Percentiles rank a stretch among this genome's conserved stretches.
Conservation (phyloP, 2,329 filamentous ascomycete species). For the Trichophyton rubrum region DNA sequence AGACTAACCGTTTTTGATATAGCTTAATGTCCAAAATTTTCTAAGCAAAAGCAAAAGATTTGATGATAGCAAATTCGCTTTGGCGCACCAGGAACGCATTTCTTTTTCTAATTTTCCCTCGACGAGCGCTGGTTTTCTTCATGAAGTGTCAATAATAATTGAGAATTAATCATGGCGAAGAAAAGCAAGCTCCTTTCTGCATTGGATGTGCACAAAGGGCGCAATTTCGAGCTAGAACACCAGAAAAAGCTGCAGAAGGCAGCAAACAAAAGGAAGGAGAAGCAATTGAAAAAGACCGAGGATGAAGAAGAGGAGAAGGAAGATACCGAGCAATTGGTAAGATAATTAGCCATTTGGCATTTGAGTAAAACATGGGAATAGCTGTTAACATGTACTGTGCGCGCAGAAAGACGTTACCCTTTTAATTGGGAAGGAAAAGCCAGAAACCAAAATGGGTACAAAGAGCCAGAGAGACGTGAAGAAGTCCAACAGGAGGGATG, state of each 20-base stretch:
- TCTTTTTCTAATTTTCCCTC: background rate
- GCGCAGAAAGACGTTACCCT: slow-evolving; percentile 12
- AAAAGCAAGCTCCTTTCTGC: slow-evolving; percentile 47
- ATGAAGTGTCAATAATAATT: background rate
- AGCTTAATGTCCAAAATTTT: slow-evolving; percentile 9
- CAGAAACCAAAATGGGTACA: background rate
- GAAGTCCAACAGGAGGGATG: slow-evolving; percentile 16
- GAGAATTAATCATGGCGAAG: slow-evolving; percentile 33
- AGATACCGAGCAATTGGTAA: slow-evolving; percentile 7
- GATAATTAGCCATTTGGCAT: background rate
- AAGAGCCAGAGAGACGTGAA: slow-evolving; percentile 12
- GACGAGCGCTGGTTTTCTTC: background rate
- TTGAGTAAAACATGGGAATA: background rate
- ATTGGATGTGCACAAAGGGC: slow-evolving; percentile 46
- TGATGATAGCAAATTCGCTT: background rate
- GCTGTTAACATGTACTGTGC: background rate
- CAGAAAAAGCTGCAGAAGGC: slow-evolving; percentile 53
- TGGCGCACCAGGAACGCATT: background rate
- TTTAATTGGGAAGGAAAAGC: slow-evolving; percentile 29
- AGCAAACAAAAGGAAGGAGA: slow-evolving; percentile 33
- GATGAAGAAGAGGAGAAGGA: slow-evolving; percentile 13
- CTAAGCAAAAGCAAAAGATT: background rate
- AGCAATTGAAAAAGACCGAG: slow-evolving; percentile 20
- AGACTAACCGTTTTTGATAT: background rate
- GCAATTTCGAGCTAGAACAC: slow-evolving; percentile 63